Evolutionary conservation across 129 eudicot species (phyloP), one percentile per base, ranked within the genome.

Genomic region (Logfia minima): DNA sequence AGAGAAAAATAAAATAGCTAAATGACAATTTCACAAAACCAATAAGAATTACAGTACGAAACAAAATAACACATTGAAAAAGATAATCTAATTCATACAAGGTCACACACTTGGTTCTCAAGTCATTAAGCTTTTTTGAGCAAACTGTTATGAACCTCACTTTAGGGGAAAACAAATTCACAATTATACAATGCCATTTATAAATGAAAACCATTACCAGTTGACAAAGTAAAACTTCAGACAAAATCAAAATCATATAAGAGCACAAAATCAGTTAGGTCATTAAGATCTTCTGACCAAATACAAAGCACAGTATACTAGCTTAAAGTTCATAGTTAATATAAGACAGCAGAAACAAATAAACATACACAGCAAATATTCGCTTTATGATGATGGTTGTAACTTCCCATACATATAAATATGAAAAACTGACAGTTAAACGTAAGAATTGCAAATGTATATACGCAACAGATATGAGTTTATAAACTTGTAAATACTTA

Each of bases 401-500:
- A 41, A 41, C 48, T 41, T 41, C 48, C 48, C 14, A 9, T 9
- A 41, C 48, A 41, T 9, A 41, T 13, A 41, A 8, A 41, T 41
- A 41, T 8, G 48, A 41, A 41, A 41, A 41, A 41, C 48, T 41
- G 48, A 41, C 48, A 9, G 48, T 41, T 41, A 2, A 41, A 8
- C 18, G 55, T 48, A 14, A 48, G 55, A 48, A 48, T 1, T 48
- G 55, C n/a, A 14, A 48, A 48, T 48, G 55, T 48, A 48, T 14
- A 48, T 48, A 14, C 18, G 14, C 55, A 48, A 48, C 55, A 14
- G 55, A 48, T 14, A 48, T 4, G 55, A 11, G 18, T 8, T 14
- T 48, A 48, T 48, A 48, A 14, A 14, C 55, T 48, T 48, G 18
- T 41, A 41, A 26, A 35, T 43, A 77, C 96, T 34, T 94, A 94